A percentile compares a stretch with the other conserved stretches of the same genome.
These are phyloP conservation scores for Scalesia atractyloides DNA, from an alignment of 129 eudicot genomes.

Conservation along the genomic window DNA sequence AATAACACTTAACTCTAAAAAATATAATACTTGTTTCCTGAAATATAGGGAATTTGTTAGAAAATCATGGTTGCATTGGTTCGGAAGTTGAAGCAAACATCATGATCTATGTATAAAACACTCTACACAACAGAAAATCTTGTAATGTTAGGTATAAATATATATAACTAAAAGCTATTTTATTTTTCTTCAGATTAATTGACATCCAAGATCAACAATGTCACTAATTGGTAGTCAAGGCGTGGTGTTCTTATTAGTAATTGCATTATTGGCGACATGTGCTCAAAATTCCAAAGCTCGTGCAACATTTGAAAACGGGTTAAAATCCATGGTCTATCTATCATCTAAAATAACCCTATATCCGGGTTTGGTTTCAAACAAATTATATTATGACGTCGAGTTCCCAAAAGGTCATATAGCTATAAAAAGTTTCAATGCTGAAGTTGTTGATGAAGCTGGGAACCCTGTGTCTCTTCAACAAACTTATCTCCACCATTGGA, in stretches of 20 bases:
- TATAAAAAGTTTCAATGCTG: constrained; percentile 58
- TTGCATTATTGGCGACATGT: constrained; percentile 23
- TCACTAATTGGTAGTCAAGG: constrained; percentile 12
- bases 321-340: constrained; percentile 47
- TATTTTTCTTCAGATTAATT: constrained; percentile 19
- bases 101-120: constrained; percentile 3
- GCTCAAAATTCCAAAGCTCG: constrained; percentile 31
- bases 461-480: constrained; percentile 51
- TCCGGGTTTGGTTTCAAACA: constrained; percentile 56
- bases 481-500: constrained; percentile 74
- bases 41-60: too few species aligned
- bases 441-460: constrained; percentile 67
- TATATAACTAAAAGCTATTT: not conserved
- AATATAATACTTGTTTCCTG: too few species aligned
- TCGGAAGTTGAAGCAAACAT: not conserved
- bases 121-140: not conserved
- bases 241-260: constrained; percentile 14
- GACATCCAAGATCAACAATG: constrained; percentile 30
- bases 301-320: constrained; percentile 25
- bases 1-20: not conserved
- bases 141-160: not conserved
- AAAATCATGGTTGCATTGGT: not conserved
- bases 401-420: constrained; percentile 66
- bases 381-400: constrained; percentile 39
- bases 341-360: constrained; percentile 47